Base-by-base conservation (phyloP, 2,329 filamentous ascomycete genomes). In the Scorias spongiosa region DNA sequence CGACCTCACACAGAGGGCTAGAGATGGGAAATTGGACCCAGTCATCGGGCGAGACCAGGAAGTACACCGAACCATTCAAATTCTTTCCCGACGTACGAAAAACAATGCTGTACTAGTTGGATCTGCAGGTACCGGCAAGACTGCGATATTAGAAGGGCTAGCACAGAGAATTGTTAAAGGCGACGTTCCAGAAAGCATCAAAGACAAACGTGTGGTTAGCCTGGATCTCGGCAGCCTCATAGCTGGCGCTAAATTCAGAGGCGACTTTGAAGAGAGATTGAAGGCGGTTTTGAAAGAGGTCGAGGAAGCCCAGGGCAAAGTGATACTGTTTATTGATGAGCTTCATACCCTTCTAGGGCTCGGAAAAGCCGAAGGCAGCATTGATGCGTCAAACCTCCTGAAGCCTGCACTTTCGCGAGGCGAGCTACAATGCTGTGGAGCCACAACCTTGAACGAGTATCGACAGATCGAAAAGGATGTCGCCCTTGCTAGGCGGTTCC, bases 71-170 rank as follows among this genome's bases (percentile, higher is more conserved):
- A 94, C 88, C 0, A 95, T 96, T 47, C 91, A 96, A 57, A 83
- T 98, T 10, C 66, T 98, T 1, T 95, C 88, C 12, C 73, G 91
- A 49, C 74, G 91, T 48, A 96, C 91, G 7, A 96, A 96, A 64
- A 96, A 95, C 55, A 93, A 93, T 52, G 89, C 89, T 0, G 88
- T 95, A 1, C 68, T 95, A n/a, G 94, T 95, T 46, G 89, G 89
- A 48, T 80, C 79, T 40, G 85, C 87, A 8, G 89, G 88, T 52
- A 93, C 86, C 0, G 89, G 89, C 48, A 96, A 96, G 67, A 96
- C 89, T 5, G 88, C 89, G 1, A 84, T 95, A 42, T 67, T 95
- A 2, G 89, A 96, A 65, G 89, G 89, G 1, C 69, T 96, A 34
- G 88, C 89, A 9, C 76, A 91, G 57, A 75, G 91, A 34, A 96